These are phyloP conservation scores for Pseudomicrostroma phylloplanum DNA, from an alignment of 1,284 basidiomycete species.

Conservation along the genomic window DNA sequence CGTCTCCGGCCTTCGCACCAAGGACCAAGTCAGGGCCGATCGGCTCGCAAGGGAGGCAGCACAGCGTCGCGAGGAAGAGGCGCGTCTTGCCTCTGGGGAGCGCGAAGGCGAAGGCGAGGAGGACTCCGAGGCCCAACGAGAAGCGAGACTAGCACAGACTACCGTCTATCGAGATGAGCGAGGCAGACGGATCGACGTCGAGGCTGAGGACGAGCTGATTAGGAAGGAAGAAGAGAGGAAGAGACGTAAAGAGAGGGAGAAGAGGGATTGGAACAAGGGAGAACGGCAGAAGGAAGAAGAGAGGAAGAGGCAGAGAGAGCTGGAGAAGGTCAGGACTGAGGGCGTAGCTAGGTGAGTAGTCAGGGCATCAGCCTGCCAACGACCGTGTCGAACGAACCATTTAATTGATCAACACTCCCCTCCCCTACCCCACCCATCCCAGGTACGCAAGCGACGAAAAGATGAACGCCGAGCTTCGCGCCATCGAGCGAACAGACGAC, in stretches of 20 bases:
- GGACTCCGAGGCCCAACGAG: constrained; percentile 55
- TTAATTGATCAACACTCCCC: constrained; percentile 5
- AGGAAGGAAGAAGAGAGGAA: constrained; percentile 65
- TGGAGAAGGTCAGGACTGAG: constrained; percentile 63
- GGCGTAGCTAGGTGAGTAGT: constrained; percentile 63
- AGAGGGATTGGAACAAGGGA: constrained; percentile 92
- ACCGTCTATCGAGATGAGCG: constrained; percentile 89
- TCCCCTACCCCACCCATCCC: not conserved
- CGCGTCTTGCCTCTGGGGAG: constrained; percentile 7
- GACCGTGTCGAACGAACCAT: not conserved
- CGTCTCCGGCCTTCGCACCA: not conserved
- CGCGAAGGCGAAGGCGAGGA: constrained; percentile 41
- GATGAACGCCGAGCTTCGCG: constrained; percentile 73
- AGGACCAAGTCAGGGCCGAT: not conserved
- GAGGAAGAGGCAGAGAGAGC: constrained; percentile 51
- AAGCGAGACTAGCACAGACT: constrained; percentile 60
- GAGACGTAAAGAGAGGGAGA: constrained; percentile 55
- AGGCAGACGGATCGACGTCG: constrained; percentile 82
- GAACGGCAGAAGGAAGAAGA: constrained; percentile 69
- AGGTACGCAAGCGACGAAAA: constrained; percentile 71
- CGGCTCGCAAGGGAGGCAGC: constrained; percentile 43
- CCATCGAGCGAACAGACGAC: constrained; percentile 83
- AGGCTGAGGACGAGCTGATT: constrained; percentile 56
- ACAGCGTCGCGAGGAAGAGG: constrained; percentile 38
- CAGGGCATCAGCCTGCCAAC: not conserved